phyloP scores from a whole-genome alignment of 2,329 filamentous ascomycete genomes.

The Magnaporthiopsis poae region DNA sequence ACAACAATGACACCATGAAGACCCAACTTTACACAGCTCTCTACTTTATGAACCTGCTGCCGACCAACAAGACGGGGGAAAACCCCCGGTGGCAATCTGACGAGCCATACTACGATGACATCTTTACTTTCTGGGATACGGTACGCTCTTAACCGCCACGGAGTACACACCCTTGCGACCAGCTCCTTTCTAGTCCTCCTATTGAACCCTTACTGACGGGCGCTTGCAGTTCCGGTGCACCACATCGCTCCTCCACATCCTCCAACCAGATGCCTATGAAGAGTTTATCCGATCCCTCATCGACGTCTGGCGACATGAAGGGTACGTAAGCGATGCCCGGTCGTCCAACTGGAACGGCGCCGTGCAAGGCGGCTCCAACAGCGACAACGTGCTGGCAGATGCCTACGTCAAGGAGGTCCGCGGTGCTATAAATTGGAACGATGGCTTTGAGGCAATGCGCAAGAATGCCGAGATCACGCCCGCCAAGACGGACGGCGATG shows the following conservation, averaged over 20 bases:
- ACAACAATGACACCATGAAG: slow-evolving; percentile 43
- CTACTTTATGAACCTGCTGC: slow-evolving; percentile 60
- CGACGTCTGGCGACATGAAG: slow-evolving; percentile 56
- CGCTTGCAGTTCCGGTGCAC: slow-evolving; percentile 47
- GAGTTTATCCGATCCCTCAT: slow-evolving; percentile 58
- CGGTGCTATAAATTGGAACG: slow-evolving; percentile 53
- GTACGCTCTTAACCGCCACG: not conserved
- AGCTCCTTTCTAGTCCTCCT: not conserved
- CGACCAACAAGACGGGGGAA: slow-evolving; percentile 61
- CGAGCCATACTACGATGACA: slow-evolving; percentile 63
- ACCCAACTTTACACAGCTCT: slow-evolving; percentile 56
- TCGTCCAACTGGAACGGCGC: slow-evolving; percentile 61
- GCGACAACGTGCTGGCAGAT: slow-evolving; percentile 64
- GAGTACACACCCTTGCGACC: too few species aligned
- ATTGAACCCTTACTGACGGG: not conserved
- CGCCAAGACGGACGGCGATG: slow-evolving; percentile 45
- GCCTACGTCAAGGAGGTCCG: slow-evolving; percentile 60
- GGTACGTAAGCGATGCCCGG: slow-evolving; percentile 55
- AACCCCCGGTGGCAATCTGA: slow-evolving; percentile 54
- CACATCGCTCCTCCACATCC: slow-evolving; percentile 53
- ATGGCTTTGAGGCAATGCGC: slow-evolving; percentile 52
- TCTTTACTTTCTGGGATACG: slow-evolving; percentile 58
- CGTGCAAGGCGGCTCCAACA: slow-evolving; percentile 60
- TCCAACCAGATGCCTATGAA: slow-evolving; percentile 53
- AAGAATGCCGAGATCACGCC: slow-evolving; percentile 58